Conservation (phyloP, 192 early-diverging fungal genomes). For the Backusella tuberculispora region DNA sequence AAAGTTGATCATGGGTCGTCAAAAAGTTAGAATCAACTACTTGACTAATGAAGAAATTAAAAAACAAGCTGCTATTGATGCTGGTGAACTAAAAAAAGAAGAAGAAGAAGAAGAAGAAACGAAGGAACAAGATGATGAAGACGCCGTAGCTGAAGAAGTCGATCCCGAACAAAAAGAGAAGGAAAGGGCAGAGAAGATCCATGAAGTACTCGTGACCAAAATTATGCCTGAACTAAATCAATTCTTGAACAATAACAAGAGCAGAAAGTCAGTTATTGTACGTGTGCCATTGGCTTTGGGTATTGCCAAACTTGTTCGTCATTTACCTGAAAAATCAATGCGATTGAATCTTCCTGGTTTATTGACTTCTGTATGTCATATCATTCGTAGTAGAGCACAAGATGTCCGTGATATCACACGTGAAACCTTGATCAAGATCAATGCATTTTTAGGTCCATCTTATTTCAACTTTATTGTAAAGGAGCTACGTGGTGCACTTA, state of each 20-base stretch:
- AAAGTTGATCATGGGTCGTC: conserved; percentile 41
- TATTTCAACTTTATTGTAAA: conserved; percentile 91
- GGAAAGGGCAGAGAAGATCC: conserved; percentile 59
- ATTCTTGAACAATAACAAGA: conserved; percentile 66
- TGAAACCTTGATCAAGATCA: conserved; percentile 87
- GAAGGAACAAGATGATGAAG: conserved; percentile 35
- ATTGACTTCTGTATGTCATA: conserved; percentile 85
- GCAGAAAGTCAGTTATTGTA: conserved; percentile 74
- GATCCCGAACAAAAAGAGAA: conserved; percentile 42
- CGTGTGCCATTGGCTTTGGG: conserved; percentile 89
- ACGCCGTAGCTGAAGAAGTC: conserved; percentile 43
- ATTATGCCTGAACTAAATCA: conserved; percentile 85
- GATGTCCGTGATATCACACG: conserved; percentile 85
- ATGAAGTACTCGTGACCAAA: conserved; percentile 71
- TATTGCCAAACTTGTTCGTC: conserved; percentile 80
- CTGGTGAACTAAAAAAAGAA: conserved; percentile 16
- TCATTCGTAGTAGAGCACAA: conserved; percentile 82
- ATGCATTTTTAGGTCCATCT: conserved; percentile 75
- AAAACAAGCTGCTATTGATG: conserved; percentile 45
- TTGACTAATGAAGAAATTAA: conserved; percentile 39
- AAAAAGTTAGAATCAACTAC: conserved; percentile 52
- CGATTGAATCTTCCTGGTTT: conserved; percentile 85
- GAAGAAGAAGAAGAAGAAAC: conserved; percentile 30
- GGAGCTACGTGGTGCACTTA: conserved; percentile 77
- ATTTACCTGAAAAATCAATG: conserved; percentile 76